These are phyloP conservation scores for Yamadazyma jaroonii DNA, from an alignment of 1,139 yeast species.

Conservation along the genomic window DNA sequence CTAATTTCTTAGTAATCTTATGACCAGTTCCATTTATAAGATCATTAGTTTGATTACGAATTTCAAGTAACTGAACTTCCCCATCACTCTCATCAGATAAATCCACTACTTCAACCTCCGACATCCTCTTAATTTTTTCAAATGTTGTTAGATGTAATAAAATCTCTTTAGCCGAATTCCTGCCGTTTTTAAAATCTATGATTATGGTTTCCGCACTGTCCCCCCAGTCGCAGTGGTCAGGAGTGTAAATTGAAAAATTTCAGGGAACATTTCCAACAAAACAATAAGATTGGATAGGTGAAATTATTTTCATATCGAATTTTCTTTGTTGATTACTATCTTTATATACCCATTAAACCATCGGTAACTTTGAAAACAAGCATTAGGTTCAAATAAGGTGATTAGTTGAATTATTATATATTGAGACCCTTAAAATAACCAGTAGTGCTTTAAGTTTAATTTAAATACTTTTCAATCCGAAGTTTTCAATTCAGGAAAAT, in stretches of 20 bases:
- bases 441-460: background rate
- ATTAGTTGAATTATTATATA: too few species aligned
- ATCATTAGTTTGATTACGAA: constrained; percentile 33
- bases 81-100: constrained; percentile 20
- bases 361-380: too few species aligned
- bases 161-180: too few species aligned
- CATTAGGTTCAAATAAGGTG: too few species aligned
- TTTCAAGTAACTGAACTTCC: constrained; percentile 40
- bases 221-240: constrained; percentile 1
- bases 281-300: background rate
- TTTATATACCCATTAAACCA: too few species aligned
- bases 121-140: background rate
- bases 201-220: constrained; percentile 1
- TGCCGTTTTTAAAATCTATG: background rate
- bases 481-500: too few species aligned
- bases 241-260: background rate
- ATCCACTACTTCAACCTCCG: constrained; percentile 5
- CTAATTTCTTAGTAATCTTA: constrained; percentile 27
- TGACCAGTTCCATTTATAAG: constrained; percentile 25
- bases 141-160: too few species aligned
- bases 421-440: constrained; percentile 1
- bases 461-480: too few species aligned
- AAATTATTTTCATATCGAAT: background rate
- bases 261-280: constrained; percentile 1
- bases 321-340: too few species aligned